phyloP scores from a whole-genome alignment of 192 early-diverging fungal genomes.

The Borealophlyctis nickersoniae region DNA sequence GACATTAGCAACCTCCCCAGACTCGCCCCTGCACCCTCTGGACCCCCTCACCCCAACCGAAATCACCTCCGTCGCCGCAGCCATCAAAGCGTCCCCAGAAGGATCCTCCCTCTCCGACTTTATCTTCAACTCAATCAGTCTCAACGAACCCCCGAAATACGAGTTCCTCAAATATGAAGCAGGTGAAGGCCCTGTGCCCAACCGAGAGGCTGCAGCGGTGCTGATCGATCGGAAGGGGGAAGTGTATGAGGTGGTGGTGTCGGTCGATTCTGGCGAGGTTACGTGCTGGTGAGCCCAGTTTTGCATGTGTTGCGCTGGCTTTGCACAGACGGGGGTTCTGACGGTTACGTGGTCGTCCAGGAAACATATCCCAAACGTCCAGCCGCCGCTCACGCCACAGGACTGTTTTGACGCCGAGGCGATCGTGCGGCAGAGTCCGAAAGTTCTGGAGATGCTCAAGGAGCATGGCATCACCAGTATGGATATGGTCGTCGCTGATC shows the following conservation, averaged over 20 bases:
- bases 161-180: background rate
- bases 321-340: too few species aligned
- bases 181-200: background rate
- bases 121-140: background rate
- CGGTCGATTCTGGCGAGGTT: background rate
- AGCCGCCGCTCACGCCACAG: background rate
- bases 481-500: background rate
- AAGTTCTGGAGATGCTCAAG: background rate
- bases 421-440: background rate
- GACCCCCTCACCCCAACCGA: background rate
- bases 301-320: too few species aligned
- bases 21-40: too few species aligned
- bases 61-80: background rate
- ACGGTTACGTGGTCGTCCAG: too few species aligned
- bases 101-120: background rate
- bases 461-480: background rate
- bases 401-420: background rate
- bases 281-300: too few species aligned
- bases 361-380: background rate
- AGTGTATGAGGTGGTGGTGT: background rate
- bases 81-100: background rate
- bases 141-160: slow-evolving; percentile 1
- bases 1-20: too few species aligned
- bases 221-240: background rate
- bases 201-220: background rate